These are phyloP conservation scores for Aspergillus caelatus DNA, from an alignment of 2,329 filamentous ascomycete species.

Conservation along the genomic window DNA sequence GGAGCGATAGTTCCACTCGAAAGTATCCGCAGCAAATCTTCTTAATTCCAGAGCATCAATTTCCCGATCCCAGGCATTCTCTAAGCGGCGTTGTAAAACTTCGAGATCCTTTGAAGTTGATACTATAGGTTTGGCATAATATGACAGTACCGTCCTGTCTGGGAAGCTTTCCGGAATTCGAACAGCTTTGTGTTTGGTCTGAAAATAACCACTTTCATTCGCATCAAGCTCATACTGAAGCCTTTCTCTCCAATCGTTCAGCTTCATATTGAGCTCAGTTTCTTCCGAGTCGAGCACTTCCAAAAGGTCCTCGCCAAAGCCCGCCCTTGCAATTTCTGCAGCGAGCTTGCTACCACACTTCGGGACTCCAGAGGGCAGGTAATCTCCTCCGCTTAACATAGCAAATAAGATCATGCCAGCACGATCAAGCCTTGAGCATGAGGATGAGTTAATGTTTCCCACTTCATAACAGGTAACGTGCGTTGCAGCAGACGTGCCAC, in stretches of 20 bases:
- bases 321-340: constrained; percentile 84
- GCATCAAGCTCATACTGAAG: constrained; percentile 76
- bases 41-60: constrained; percentile 71
- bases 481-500: constrained; percentile 67
- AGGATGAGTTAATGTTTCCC: constrained; percentile 19
- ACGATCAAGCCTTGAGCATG: constrained; percentile 62
- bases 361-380: constrained; percentile 82
- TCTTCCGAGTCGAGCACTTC: constrained; percentile 58
- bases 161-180: constrained; percentile 81
- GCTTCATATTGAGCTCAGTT: constrained; percentile 29
- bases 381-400: constrained; percentile 94
- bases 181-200: constrained; percentile 72
- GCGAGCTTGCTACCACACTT: constrained; percentile 87
- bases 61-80: constrained; percentile 59
- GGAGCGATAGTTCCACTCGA: constrained; percentile 79
- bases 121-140: constrained; percentile 85
- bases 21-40: constrained; percentile 74
- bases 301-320: constrained; percentile 76
- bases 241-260: constrained; percentile 71
- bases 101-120: constrained; percentile 64
- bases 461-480: constrained; percentile 82
- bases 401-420: constrained; percentile 94
- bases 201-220: constrained; percentile 82
- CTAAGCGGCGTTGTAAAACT: constrained; percentile 55
- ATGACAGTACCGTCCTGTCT: constrained; percentile 74